Conservation (phyloP, 208 protist species). For the Histomonas meleagridis region DNA sequence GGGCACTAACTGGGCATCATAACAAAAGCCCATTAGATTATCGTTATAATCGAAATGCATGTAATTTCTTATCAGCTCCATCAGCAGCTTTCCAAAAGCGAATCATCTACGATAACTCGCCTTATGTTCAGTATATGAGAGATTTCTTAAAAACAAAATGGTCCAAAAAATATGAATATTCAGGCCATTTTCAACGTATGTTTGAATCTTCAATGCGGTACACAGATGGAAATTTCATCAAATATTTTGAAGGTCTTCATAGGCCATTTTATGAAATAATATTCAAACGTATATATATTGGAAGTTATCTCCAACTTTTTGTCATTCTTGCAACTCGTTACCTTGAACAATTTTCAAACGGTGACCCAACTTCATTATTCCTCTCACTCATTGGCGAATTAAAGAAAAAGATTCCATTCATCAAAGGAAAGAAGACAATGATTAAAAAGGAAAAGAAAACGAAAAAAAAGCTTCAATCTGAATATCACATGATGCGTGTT, state of each 20-base stretch:
- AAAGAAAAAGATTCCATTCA: too few species aligned
- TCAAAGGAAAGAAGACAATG: too few species aligned
- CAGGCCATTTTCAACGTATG: background rate
- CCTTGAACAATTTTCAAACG: background rate
- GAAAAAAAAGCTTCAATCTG: too few species aligned
- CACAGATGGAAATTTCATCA: background rate
- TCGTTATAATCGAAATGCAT: background rate
- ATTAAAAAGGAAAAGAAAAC: too few species aligned
- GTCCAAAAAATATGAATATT: background rate
- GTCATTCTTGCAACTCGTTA: background rate
- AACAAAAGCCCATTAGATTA: background rate
- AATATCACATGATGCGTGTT: too few species aligned
- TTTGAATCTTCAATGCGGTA: background rate
- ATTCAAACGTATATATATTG: background rate
- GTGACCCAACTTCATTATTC: too few species aligned
- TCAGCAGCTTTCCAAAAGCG: background rate
- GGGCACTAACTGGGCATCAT: background rate
- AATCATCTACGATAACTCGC: background rate
- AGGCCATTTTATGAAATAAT: background rate
- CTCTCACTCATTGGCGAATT: too few species aligned
- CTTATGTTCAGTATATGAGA: background rate
- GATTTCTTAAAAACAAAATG: background rate
- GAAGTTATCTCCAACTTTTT: background rate
- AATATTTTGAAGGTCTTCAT: background rate
- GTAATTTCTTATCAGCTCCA: background rate